phyloP scores from a whole-genome alignment of 2,329 filamentous ascomycete species.

The Phialophora expanda region DNA sequence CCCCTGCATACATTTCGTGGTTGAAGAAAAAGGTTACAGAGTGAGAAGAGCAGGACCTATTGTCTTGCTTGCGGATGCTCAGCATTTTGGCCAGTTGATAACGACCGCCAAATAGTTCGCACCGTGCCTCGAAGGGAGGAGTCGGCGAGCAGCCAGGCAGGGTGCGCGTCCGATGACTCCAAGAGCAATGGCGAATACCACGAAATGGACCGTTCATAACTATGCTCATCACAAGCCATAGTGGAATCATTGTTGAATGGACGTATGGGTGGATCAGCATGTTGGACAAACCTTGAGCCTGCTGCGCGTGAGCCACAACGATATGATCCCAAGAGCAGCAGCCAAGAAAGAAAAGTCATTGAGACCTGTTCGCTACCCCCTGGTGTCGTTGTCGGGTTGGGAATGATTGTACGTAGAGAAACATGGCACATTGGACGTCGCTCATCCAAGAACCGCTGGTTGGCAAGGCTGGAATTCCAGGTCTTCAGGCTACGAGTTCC shows the following conservation, averaged over 20 bases:
- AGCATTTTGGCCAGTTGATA: background rate
- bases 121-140: background rate
- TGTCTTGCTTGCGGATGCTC: background rate
- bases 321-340: background rate
- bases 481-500: background rate
- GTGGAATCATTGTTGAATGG: background rate
- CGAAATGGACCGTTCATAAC: background rate
- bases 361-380: background rate
- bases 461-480: background rate
- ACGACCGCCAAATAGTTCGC: background rate
- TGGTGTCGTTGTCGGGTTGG: background rate
- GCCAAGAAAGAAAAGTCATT: background rate
- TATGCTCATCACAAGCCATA: background rate
- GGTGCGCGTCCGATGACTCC: background rate
- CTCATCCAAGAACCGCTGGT: background rate
- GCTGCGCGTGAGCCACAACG: background rate
- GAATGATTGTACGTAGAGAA: background rate
- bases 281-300: background rate
- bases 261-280: background rate
- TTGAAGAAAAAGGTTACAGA: conserved; percentile 42
- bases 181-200: background rate
- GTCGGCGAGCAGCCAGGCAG: background rate
- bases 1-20: conserved; percentile 74
- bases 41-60: background rate
- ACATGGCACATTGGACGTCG: background rate